Conservation (phyloP, 441 rosid species). For the Iberis amara region DNA sequence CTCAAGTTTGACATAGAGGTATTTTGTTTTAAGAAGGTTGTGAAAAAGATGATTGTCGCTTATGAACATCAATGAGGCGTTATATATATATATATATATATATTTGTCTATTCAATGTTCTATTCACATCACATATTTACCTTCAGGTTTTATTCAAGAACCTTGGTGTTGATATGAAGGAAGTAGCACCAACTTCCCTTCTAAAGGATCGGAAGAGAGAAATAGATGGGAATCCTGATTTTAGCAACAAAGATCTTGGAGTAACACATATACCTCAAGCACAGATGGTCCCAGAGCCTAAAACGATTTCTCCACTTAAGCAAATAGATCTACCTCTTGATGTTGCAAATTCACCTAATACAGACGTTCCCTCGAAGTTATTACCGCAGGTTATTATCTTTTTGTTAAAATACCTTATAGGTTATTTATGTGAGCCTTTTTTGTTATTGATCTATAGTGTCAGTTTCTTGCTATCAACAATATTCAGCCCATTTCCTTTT, state of each 20-base stretch:
- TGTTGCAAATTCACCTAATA: conserved; percentile 66
- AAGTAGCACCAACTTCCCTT: conserved; percentile 80
- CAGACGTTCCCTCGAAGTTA: conserved; percentile 60
- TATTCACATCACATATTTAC: conserved; percentile 1
- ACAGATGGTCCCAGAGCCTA: conserved; percentile 70
- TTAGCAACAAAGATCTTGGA: conserved; percentile 87
- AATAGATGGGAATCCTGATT: conserved; percentile 95
- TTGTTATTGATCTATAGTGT: conserved; percentile 1
- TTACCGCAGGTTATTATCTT: conserved; percentile 56
- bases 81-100: background rate
- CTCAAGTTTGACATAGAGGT: conserved; percentile 99
- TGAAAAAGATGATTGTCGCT: conserved; percentile 8
- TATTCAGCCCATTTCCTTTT: conserved; percentile 11
- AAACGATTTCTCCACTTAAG: conserved; percentile 56
- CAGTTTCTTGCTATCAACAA: background rate
- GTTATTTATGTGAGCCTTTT: background rate
- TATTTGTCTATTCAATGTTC: background rate
- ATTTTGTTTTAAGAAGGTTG: conserved; percentile 11
- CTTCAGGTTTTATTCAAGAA: conserved; percentile 84
- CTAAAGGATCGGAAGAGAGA: conserved; percentile 93
- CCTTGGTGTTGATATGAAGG: conserved; percentile 92
- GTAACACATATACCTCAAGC: conserved; percentile 52
- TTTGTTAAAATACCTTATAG: too few species aligned
- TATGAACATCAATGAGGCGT: background rate
- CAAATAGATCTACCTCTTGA: conserved; percentile 78